Base-by-base conservation (phyloP, 139 green algal genomes). In the Auxenochlorella pyrenoidosa region DNA sequence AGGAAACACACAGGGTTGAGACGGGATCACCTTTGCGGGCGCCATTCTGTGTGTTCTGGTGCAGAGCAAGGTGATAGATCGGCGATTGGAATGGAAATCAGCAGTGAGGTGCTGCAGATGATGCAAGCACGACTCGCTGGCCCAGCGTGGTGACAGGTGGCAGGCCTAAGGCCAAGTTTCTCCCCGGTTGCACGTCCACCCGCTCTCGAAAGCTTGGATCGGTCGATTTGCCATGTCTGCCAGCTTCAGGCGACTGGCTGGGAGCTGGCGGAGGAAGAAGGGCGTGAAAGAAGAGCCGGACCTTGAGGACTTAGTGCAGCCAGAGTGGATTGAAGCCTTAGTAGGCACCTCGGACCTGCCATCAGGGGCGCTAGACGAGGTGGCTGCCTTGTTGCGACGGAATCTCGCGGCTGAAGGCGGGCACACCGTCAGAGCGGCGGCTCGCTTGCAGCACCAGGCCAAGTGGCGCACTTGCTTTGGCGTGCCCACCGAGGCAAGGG, bases 331-430 rank as follows among this genome's bases (percentile, higher is more conserved):
- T 8, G 66, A 75, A 12, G 32, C 43, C 13, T 43, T 77, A 16
- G 0, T 4, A 6, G 43, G 43, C 43, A 65, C 18, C 24, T 34
- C 21, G 30, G 84, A 88, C 34, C 41, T 47, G 41, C 84, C 32
- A 24, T 32, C 22, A 3, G 59, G 63, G 13, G 40, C 47, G 41
- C 21, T 6, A 26, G 75, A 24, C 12, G 75, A 40, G 41, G 75
- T 59, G 75, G 26, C 16, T 1, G 75, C 41, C 28, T 30, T 80
- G 30, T 41, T 88, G 38, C 47, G 19, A 30, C 84, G 72, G 18
- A 76, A 73, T 41, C 43, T 88, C 3, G 65, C 34, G 26, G 84
- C 84, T 0, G 84, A 88, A 32, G 71, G 63, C 28, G 34, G 40
- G 12, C 13, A 58, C 60, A 47, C 54, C 8, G 6, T 6, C 22